Percentiles rank a stretch among this genome's conserved stretches.
Evolutionary conservation across 768 basidiomycete genomes (phyloP).

Genomic region (Grammothele lineata): DNA sequence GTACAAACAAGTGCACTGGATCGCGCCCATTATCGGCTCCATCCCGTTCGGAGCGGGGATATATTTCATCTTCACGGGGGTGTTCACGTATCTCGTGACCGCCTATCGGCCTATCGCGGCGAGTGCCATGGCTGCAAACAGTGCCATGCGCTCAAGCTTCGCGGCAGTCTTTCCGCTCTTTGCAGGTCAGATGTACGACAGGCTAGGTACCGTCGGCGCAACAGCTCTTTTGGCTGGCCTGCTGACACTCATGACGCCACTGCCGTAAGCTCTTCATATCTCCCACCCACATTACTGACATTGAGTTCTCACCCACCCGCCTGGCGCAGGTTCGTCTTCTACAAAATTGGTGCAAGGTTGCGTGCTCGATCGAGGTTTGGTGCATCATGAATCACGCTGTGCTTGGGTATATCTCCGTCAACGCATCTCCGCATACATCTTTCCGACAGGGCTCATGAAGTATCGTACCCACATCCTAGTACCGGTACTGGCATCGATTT

Average conservation of each 20-base stretch:
- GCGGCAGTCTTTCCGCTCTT: constrained; percentile 52
- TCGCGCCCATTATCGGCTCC: constrained; percentile 41
- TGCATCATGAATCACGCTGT: constrained; percentile 20
- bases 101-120: constrained; percentile 49
- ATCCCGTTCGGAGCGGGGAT: constrained; percentile 51
- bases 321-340: constrained; percentile 43
- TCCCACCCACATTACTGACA: not conserved
- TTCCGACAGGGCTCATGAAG: too few relatives aligned
- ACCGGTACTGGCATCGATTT: too few relatives aligned
- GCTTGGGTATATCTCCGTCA: too few relatives aligned
- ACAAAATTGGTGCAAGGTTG: constrained; percentile 41
- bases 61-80: constrained; percentile 62
- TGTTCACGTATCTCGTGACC: constrained; percentile 56
- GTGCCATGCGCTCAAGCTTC: constrained; percentile 42
- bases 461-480: too few relatives aligned
- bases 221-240: constrained; percentile 69
- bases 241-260: constrained; percentile 54
- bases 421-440: too few relatives aligned
- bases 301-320: too few relatives aligned
- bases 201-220: constrained; percentile 65
- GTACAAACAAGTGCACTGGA: constrained; percentile 43
- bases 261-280: constrained; percentile 58
- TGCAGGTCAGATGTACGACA: constrained; percentile 45
- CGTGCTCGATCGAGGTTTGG: constrained; percentile 42
- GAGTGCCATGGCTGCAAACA: constrained; percentile 67